These are phyloP conservation scores for Ilex aquifolium DNA, from an alignment of 257 asterid species.

Conservation along the genomic window DNA sequence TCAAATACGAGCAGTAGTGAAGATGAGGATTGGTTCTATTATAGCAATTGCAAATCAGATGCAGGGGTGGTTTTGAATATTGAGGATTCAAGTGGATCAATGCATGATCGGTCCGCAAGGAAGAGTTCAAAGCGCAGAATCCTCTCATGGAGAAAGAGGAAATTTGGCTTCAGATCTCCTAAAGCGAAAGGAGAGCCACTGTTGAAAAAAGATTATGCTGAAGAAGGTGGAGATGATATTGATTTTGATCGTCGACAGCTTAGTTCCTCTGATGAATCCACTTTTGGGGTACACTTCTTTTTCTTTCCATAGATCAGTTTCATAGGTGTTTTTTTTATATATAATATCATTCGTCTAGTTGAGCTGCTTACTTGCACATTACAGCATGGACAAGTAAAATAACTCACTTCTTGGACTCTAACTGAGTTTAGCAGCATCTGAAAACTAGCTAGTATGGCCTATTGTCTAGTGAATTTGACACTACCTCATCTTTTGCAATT, in stretches of 20 bases:
- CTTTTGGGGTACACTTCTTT: conserved; percentile 29
- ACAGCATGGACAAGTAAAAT: too few species aligned
- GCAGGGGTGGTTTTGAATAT: conserved; percentile 7
- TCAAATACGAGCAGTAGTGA: conserved; percentile 43
- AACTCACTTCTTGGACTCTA: too few species aligned
- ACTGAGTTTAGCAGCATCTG: too few species aligned
- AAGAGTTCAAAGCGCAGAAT: conserved; percentile 42
- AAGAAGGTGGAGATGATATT: conserved; percentile 91
- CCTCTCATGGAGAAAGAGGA: conserved; percentile 82
- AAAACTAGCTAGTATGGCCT: too few species aligned
- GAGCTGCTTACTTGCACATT: too few species aligned
- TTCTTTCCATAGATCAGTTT: too few species aligned
- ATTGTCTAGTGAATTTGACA: too few species aligned
- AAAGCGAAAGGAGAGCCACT: conserved; percentile 73
- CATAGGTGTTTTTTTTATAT: too few species aligned
- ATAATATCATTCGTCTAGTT: too few species aligned
- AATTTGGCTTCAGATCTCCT: conserved; percentile 56
- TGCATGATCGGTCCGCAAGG: conserved; percentile 21
- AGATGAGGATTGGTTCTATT: conserved; percentile 61
- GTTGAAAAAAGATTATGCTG: conserved; percentile 56
- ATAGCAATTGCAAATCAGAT: conserved; percentile 29
- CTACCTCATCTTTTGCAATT: too few species aligned
- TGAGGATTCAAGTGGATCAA: conserved; percentile 19
- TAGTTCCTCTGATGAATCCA: conserved; percentile 67
- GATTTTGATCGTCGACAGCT: conserved; percentile 88